Evolutionary conservation across 1,284 basidiomycete species (phyloP), one percentile per base, ranked within the genome.

Genomic region (Chalciporus sp.): DNA sequence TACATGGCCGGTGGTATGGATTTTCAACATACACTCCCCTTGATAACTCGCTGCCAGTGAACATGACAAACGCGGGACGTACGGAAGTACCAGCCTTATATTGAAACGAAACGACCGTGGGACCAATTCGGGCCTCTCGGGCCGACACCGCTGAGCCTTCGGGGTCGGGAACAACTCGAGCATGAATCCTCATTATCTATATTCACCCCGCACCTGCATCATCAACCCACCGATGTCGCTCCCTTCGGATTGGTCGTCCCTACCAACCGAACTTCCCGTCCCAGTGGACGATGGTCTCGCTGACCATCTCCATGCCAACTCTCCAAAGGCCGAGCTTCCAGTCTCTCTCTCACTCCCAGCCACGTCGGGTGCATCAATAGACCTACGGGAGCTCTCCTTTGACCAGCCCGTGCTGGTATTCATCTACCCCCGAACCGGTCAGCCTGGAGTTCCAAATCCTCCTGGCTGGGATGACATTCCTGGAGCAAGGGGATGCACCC

Each of bases 381-480:
- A 67, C 27, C 44, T 67, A 8, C 43, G 46, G 0, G 42, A 31
- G 5, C 12, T 58, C 2, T 64, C 62, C 40, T 57, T 65, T 26
- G 39, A 58, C 14, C 27, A 26, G 4, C 63, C 59, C 0, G 57
- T 66, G 14, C 16, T 66, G 11, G 57, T 65, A 37, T 66, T 66
- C 16, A 52, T 56, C 14, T 66, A 63, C 33, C 60, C 60, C 14
- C 49, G 59, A 37, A 60, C 56, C 17, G 63, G 61, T 4, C 40
- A 14, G 19, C 61, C 56, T 1, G 55, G 61, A 1, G 44, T 64
- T 4, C 28, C 52, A 1, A 66, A 56, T 49, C 39, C 49, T 6
- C 37, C 49, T 0, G 56, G 62, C 8, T 68, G 64, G 63, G 65
- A 64, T 47, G 63, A 55, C 19, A 67, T 67, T 19, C 65, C 56